A percentile compares a stretch with the other conserved stretches of the same genome.
Evolutionary conservation across 257 asterid species (phyloP).

Genomic region (Striga asiatica): DNA sequence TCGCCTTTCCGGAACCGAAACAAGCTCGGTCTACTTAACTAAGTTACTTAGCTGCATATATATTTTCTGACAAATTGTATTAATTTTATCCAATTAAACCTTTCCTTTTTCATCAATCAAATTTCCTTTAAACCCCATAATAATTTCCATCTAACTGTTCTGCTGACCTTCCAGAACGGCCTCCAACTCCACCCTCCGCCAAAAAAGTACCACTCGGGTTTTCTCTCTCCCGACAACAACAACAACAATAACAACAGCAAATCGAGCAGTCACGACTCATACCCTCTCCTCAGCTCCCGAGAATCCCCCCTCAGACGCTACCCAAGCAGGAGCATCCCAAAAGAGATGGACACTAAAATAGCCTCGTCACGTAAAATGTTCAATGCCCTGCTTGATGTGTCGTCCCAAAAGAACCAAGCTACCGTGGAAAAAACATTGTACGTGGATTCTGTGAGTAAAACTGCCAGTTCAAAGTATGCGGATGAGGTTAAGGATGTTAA

Average conservation of each 20-base stretch:
- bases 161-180: slow-evolving; percentile 61
- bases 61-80: no score
- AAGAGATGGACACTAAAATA: slow-evolving; percentile 43
- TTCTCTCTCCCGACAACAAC: slow-evolving; percentile 42
- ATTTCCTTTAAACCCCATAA: no score
- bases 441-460: slow-evolving; percentile 40
- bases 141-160: no score
- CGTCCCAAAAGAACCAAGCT: no score
- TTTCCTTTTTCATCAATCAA: no score
- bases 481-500: no score
- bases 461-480: no score
- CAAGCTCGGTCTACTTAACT: no score
- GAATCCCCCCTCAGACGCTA: slow-evolving; percentile 51
- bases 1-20: no score
- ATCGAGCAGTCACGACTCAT: slow-evolving; percentile 20
- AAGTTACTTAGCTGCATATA: no score
- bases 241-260: slow-evolving; percentile 27
- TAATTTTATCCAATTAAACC: no score
- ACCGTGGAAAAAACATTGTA: slow-evolving; percentile 33
- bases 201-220: slow-evolving; percentile 71
- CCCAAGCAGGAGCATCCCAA: slow-evolving; percentile 66
- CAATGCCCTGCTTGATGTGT: slow-evolving; percentile 45
- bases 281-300: slow-evolving; percentile 21
- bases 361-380: slow-evolving; percentile 43
- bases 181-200: slow-evolving; percentile 33